Conservation (phyloP, 106 monocot genomes). For the Acanthochlamys bracteata region DNA sequence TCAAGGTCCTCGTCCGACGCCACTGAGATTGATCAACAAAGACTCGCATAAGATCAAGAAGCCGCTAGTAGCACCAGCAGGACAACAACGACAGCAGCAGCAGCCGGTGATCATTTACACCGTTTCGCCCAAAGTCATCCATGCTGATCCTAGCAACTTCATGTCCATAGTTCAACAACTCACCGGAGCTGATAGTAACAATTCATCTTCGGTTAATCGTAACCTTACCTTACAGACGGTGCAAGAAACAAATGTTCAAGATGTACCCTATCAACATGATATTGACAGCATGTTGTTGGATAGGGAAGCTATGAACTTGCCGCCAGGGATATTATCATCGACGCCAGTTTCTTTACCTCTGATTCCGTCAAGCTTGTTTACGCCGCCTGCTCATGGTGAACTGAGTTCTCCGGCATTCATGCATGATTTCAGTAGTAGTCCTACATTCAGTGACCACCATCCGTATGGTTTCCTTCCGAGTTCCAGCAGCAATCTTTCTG, state of each 20-base stretch:
- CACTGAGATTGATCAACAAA: conserved; percentile 46
- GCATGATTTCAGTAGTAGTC: conserved; percentile 6
- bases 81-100: not conserved
- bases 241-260: not conserved
- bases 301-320: not conserved
- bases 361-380: conserved; percentile 34
- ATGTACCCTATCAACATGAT: conserved; percentile 11
- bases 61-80: conserved; percentile 19
- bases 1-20: conserved; percentile 61
- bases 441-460: no score
- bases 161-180: conserved; percentile 57
- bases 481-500: conserved; percentile 3
- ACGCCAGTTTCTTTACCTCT: conserved; percentile 21
- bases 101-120: conserved; percentile 60
- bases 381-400: conserved; percentile 3
- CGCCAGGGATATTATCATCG: conserved; percentile 28
- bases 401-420: not conserved
- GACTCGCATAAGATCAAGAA: conserved; percentile 69
- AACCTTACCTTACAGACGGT: not conserved
- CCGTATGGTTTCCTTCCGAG: no score
- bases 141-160: conserved; percentile 45
- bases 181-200: conserved; percentile 22
- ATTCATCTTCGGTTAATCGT: not conserved
- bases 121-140: conserved; percentile 60
- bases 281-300: conserved; percentile 1